Base-by-base conservation (phyloP, 305 asterid genomes). In the Rubia balearica region DNA sequence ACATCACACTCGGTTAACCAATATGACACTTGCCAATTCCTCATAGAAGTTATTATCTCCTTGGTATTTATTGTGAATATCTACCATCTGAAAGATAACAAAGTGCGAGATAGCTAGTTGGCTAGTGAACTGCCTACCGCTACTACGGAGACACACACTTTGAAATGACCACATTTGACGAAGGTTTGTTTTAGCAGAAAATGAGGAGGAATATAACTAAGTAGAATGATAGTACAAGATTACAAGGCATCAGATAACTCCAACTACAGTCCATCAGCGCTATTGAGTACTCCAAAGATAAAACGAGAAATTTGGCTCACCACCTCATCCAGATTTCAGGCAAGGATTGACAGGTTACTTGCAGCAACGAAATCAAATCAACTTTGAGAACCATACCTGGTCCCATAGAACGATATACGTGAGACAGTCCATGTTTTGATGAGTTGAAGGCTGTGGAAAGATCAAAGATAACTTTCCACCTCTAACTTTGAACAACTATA, bases 341-440 rank as follows among this genome's bases (percentile, higher is more conserved):
- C 36, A 66, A 42, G 41, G 70, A 30, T 0, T 3, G 14, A 43
- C 27, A 1, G 27, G 41, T 21, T 48, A 56, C 30, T 60, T 60
- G 51, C 56, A 6, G 7, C 13, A 43, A 19, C 7, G 1, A 59
- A 70, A 59, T 41, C n/a, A 43, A 59, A 59, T 40, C n/a, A 22
- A 40, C 16, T 57, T 57, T 22, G 41, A 41, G 68, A 41, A 14
- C 11, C 43, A 24, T 71, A 61, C 69, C 69, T 11, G 53, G 69
- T 61, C 56, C 11, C 11, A 6, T 33, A 24, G 11, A 7, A 13
- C n/a, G n/a, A n/a, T 46, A 27, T 61, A 30, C 33, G 36, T 56
- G 57, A 71, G 42, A 22, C 48, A 16, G 45, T 61, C 69, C 24
- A 1, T 43, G 51, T 71, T 19, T 51, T 40, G 38, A 13, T 14